Percentiles rank a stretch among this genome's conserved stretches.
phyloP scores from a whole-genome alignment of 805 yeast genomes.

The Yarrowia divulgata region DNA sequence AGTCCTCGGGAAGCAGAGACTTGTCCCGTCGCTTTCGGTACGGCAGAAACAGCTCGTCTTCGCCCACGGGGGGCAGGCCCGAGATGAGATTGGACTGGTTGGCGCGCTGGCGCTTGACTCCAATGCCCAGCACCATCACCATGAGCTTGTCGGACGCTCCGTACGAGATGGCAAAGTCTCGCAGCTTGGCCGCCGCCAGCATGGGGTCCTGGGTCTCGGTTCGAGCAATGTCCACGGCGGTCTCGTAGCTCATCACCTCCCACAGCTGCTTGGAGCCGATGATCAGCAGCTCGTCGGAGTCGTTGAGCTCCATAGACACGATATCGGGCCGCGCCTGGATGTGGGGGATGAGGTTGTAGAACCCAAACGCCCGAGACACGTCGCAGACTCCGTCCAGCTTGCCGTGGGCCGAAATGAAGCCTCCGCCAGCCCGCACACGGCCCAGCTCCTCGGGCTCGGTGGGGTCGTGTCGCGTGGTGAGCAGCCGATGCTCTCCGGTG shows the following conservation, averaged over 20 bases:
- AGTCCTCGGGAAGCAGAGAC: slow-evolving; percentile 68
- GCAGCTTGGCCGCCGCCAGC: slow-evolving; percentile 87
- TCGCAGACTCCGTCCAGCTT: slow-evolving; percentile 81
- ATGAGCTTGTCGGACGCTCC: slow-evolving; percentile 83
- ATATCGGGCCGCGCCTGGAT: slow-evolving; percentile 88
- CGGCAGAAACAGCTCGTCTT: slow-evolving; percentile 49
- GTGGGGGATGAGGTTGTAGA: slow-evolving; percentile 83
- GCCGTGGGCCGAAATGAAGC: slow-evolving; percentile 84
- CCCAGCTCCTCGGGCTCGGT: slow-evolving; percentile 68
- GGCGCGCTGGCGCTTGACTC: slow-evolving; percentile 42
- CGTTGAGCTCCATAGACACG: slow-evolving; percentile 63
- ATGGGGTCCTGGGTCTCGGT: slow-evolving; percentile 79
- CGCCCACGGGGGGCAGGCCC: slow-evolving; percentile 42
- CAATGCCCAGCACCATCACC: slow-evolving; percentile 77
- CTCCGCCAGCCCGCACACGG: slow-evolving; percentile 91
- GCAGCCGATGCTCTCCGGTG: slow-evolving; percentile 77
- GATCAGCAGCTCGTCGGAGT: slow-evolving; percentile 82
- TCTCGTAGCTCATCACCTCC: slow-evolving; percentile 81
- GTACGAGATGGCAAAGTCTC: slow-evolving; percentile 93
- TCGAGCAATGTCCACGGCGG: slow-evolving; percentile 89
- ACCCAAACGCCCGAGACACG: slow-evolving; percentile 92
- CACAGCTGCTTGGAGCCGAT: slow-evolving; percentile 85
- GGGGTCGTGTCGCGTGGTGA: slow-evolving; percentile 86
- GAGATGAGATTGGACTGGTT: slow-evolving; percentile 46
- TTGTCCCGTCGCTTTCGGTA: slow-evolving; percentile 56